Conservation (phyloP, 805 yeast genomes). For the Priceomyces medius region DNA sequence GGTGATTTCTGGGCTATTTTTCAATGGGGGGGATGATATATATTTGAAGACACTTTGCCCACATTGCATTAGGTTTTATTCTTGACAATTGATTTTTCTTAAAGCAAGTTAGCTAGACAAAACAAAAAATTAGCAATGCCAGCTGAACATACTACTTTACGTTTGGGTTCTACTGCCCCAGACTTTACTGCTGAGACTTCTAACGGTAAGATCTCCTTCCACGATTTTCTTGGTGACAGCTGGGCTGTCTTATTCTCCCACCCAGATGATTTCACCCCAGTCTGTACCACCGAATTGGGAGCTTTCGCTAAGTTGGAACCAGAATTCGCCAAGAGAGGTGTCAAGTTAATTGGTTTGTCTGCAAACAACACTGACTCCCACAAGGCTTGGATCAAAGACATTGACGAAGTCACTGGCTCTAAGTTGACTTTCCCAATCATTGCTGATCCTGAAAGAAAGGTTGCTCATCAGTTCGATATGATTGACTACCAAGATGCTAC, state of each 20-base stretch:
- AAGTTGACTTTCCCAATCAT: conserved; percentile 85
- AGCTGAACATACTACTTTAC: conserved; percentile 28
- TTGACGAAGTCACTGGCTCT: conserved; percentile 79
- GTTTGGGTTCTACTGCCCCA: conserved; percentile 86
- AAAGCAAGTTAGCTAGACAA: not conserved
- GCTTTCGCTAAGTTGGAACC: conserved; percentile 88
- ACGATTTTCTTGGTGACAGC: conserved; percentile 77
- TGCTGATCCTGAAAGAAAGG: conserved; percentile 83
- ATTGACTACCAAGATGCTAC: conserved; percentile 68
- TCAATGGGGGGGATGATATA: not conserved
- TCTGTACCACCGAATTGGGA: conserved; percentile 94
- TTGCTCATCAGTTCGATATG: conserved; percentile 71
- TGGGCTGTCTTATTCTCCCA: conserved; percentile 92
- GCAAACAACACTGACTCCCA: conserved; percentile 82
- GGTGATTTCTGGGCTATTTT: conserved; percentile 12
- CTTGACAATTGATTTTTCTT: not conserved
- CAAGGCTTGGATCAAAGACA: conserved; percentile 85
- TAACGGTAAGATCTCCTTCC: conserved; percentile 80
- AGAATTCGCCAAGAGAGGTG: conserved; percentile 81
- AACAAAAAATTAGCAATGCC: conserved; percentile 9
- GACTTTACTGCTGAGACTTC: conserved; percentile 83
- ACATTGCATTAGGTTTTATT: not conserved
- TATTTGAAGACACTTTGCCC: not conserved
- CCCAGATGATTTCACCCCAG: conserved; percentile 97
- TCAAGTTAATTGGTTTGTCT: conserved; percentile 86